Base-by-base conservation (phyloP, 148 eudicot species). In the Mesembryanthemum crystallinum region DNA sequence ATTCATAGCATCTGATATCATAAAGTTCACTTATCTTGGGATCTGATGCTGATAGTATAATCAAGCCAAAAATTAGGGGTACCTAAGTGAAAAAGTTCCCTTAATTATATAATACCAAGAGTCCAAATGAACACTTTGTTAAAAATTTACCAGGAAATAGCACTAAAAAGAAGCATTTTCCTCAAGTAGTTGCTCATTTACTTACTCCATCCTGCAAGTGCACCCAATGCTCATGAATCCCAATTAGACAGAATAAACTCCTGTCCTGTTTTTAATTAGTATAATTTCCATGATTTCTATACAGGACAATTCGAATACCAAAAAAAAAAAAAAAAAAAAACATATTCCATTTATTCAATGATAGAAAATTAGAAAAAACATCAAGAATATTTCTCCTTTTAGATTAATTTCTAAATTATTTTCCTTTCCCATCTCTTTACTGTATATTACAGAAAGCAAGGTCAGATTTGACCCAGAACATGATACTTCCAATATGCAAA, bases 401-500 rank as follows among this genome's bases (percentile, higher is more conserved):
- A 27, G 47, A 20, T n/a, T n/a, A n/a, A n/a, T 47, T 77, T 76
- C 64, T 33, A 42, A 45, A 57, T 55, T 71, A 8, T 47, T 70
- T 35, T 33, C 45, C 72, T 67, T 42, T 72, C 63, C 58, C 33
- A 76, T 45, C 69, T 43, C 5, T 21, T 11, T 15, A 72, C 74
- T 63, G 57, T 12, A 33, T 54, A 42, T 45, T 58, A 43, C 24
- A 81, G 80, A 81, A 81, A 81, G 80, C 77, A 81, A 32, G 80
- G 63, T 54, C 61, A 51, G 69, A 70, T 66, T 32, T 30, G 74
- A 64, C 58, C 64, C 71, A 51, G 87, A 78, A 85, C 85, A 82
- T 61, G 85, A 85, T 85, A 78, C 87, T 78, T 77, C 45, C 77
- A 72, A 71, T 45, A 54, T 73, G 83, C 83, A 67, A 57, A 25